A percentile compares a stretch with the other conserved stretches of the same genome.
These are phyloP conservation scores for Saccharomycodes ludwigii DNA, from an alignment of 805 yeast species.

Conservation along the genomic window DNA sequence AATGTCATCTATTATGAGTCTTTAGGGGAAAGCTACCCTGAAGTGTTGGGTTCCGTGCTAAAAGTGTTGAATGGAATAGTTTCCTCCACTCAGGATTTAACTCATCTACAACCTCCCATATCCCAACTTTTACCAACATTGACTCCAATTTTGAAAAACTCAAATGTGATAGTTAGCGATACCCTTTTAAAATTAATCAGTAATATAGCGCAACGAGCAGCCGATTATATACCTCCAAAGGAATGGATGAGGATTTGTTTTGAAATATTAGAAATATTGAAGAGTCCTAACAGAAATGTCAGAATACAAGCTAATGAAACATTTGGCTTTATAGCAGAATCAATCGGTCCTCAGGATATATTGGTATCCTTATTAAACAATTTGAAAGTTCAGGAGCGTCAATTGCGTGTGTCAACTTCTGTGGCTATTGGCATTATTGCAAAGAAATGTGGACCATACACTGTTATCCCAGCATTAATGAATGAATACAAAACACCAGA, in stretches of 20 bases:
- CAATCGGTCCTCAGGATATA: conserved; percentile 94
- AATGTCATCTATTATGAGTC: conserved; percentile 77
- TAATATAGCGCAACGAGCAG: conserved; percentile 62
- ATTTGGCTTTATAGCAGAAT: conserved; percentile 81
- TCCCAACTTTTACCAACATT: conserved; percentile 74
- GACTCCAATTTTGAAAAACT: conserved; percentile 81
- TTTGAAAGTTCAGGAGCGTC: conserved; percentile 87
- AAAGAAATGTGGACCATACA: conserved; percentile 82
- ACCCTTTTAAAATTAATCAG: conserved; percentile 71
- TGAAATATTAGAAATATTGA: conserved; percentile 79
- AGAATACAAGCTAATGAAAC: conserved; percentile 80
- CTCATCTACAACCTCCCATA: conserved; percentile 64
- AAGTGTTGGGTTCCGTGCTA: conserved; percentile 77
- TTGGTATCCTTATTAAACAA: conserved; percentile 73
- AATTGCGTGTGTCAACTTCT: conserved; percentile 90
- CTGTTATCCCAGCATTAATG: conserved; percentile 89
- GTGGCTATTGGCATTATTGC: conserved; percentile 97
- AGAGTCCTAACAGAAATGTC: conserved; percentile 64
- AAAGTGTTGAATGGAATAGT: conserved; percentile 58
- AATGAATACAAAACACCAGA: conserved; percentile 91
- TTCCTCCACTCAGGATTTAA: conserved; percentile 38
- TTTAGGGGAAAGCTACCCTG: conserved; percentile 90
- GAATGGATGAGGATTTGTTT: conserved; percentile 98
- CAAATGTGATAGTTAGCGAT: conserved; percentile 86
- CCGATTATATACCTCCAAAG: conserved; percentile 74